phyloP scores from a whole-genome alignment of 768 basidiomycete species.

The Omphalotus guepiniiformis region DNA sequence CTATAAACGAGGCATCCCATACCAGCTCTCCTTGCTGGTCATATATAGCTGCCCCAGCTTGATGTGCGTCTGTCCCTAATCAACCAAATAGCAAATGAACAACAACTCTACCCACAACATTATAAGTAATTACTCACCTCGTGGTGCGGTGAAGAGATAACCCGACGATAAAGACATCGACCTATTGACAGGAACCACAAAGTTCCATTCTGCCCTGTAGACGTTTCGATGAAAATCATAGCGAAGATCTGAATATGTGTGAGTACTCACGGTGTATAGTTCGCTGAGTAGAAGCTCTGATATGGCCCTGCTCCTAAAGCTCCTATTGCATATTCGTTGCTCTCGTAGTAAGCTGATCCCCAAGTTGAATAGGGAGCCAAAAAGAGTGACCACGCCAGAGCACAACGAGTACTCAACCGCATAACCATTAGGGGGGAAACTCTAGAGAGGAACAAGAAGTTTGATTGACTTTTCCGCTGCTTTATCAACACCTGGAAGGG shows the following conservation, averaged over 20 bases:
- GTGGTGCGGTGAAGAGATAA: conserved; percentile 1
- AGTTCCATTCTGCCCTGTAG: conserved; percentile 1
- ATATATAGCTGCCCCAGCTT: background rate
- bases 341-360: background rate
- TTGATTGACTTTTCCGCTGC: no score
- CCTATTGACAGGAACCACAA: background rate
- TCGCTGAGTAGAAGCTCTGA: conserved; percentile 1
- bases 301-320: background rate
- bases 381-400: no score
- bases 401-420: no score
- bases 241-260: background rate
- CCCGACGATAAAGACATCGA: background rate
- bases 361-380: no score
- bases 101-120: background rate
- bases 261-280: conserved; percentile 3
- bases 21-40: background rate
- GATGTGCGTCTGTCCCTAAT: background rate
- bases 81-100: no score
- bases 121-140: background rate
- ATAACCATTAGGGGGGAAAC: no score
- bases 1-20: conserved; percentile 1
- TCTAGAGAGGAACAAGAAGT: no score
- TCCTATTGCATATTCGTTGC: background rate
- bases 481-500: no score
- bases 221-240: background rate